A percentile compares a stretch with the other conserved stretches of the same genome.
Conservation (phyloP, 208 protist species). For the Crithidia fasciculata region DNA sequence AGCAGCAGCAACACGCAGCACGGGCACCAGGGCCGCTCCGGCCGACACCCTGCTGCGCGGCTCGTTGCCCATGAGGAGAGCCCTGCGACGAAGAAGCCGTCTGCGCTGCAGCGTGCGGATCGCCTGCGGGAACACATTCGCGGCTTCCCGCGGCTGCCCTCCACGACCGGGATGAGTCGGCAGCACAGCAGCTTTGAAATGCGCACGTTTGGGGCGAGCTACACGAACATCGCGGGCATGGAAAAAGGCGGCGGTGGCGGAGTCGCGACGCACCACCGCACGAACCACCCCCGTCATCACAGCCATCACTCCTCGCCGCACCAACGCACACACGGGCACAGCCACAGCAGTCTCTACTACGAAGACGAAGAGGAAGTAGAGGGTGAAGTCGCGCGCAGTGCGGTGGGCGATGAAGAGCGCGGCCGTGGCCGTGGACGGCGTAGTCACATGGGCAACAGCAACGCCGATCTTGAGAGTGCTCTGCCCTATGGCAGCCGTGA, state of each 20-base stretch:
- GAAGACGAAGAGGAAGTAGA: conserved; percentile 10
- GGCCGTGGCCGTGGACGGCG: background rate
- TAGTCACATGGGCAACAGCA: background rate
- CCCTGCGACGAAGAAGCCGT: conserved; percentile 10
- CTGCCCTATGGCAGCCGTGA: conserved; percentile 35
- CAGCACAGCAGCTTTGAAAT: conserved; percentile 26
- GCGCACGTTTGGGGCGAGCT: conserved; percentile 26
- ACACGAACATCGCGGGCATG: conserved; percentile 9
- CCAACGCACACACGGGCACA: background rate
- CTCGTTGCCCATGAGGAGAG: conserved; percentile 16
- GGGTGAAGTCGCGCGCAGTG: background rate
- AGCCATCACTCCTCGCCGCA: conserved; percentile 3
- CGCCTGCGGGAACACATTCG: conserved; percentile 33
- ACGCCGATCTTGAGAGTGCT: conserved; percentile 4
- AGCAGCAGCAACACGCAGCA: background rate
- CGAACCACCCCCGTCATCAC: background rate
- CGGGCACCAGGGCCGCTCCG: conserved; percentile 1
- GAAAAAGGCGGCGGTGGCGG: background rate
- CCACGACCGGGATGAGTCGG: background rate
- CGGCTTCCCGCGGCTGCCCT: conserved; percentile 23
- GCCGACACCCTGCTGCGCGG: conserved; percentile 5
- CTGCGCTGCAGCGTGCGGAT: conserved; percentile 21
- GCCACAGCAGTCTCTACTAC: conserved; percentile 17
- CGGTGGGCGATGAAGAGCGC: background rate
- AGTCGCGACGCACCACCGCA: conserved; percentile 5